Evolutionary conservation across 2,329 filamentous ascomycete genomes (phyloP).

Genomic region (Clonostachys rhizophaga): DNA sequence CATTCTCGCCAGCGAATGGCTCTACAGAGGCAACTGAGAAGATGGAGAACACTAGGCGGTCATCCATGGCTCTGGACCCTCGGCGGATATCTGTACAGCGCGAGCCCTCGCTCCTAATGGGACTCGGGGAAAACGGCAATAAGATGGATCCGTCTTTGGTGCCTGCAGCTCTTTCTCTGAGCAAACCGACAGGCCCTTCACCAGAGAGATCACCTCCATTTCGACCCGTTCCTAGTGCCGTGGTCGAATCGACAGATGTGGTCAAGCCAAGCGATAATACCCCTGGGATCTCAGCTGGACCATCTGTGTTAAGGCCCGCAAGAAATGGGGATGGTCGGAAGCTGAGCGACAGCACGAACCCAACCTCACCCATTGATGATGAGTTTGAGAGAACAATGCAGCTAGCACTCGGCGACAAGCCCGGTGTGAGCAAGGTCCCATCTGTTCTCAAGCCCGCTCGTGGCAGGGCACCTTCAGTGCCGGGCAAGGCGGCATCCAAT

Average conservation of each 20-base stretch:
- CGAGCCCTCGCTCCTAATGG: slow-evolving; percentile 1
- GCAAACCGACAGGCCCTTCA: neutral
- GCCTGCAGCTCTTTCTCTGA: slow-evolving; percentile 2
- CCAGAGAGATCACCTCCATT: no score
- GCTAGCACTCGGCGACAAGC: neutral
- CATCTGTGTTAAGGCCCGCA: neutral
- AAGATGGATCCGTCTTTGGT: neutral
- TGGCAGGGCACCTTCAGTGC: slow-evolving; percentile 4
- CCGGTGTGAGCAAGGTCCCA: slow-evolving; percentile 5
- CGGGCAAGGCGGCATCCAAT: neutral
- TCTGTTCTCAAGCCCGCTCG: slow-evolving; percentile 7
- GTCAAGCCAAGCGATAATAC: no score
- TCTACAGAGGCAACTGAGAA: neutral
- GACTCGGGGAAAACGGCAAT: neutral
- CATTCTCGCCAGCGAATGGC: no score
- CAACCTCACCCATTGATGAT: neutral
- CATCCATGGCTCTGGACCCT: neutral
- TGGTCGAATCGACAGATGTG: no score
- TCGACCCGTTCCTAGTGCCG: no score
- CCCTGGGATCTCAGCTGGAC: neutral
- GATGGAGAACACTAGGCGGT: neutral
- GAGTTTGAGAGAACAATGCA: neutral
- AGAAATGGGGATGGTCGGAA: neutral
- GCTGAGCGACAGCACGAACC: neutral
- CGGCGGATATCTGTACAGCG: neutral